Evolutionary conservation across 1,139 yeast species (phyloP), one percentile per base, ranked within the genome.

Genomic region (Hansenula lynferdii): DNA sequence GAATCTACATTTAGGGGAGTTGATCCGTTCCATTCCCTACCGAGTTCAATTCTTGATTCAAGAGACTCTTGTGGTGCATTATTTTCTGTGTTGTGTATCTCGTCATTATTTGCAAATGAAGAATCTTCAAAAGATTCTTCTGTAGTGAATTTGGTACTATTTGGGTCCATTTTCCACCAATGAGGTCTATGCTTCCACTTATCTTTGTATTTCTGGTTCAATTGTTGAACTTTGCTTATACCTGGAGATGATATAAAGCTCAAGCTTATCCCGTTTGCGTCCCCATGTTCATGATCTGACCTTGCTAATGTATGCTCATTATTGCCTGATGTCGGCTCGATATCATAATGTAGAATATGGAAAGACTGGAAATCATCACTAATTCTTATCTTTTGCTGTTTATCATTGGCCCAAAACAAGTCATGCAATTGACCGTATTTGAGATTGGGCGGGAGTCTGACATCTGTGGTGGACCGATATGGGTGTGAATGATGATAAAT

Each of bases 351-450:
- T 5, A 26, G 11, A 5, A 26, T 19, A 6, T 33, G 17, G 4
- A 33, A 27, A 1, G 36, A 26, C 16, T 34, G 36, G 14, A 34
- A 34, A 21, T 34, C 31, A 34, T 34, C 31, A 11, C 27, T 27
- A 5, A 34, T 12, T 17, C 34, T 31, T 3, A 31, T 23, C 18
- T 21, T 11, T 16, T 21, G 36, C 12, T 14, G 8, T 3, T 2
- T 22, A 5, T 15, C 8, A 11, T 14, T 6, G 1, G 28, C 16
- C 36, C 36, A 27, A 12, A 34, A 28, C 6, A 34, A 16, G 1
- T 12, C 5, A 17, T 34, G 25, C 2, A 34, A 8, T 8, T 34
- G 20, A 27, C 30, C 21, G n/a, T 27, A 34, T 16, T 21, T 27
- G 16, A 28, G 9, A 4, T 15, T 34, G 7, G 27, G 1, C 3